Evolutionary conservation across 495 filamentous ascomycete genomes (phyloP).

Genomic region (Penicillium bialowiezense): DNA sequence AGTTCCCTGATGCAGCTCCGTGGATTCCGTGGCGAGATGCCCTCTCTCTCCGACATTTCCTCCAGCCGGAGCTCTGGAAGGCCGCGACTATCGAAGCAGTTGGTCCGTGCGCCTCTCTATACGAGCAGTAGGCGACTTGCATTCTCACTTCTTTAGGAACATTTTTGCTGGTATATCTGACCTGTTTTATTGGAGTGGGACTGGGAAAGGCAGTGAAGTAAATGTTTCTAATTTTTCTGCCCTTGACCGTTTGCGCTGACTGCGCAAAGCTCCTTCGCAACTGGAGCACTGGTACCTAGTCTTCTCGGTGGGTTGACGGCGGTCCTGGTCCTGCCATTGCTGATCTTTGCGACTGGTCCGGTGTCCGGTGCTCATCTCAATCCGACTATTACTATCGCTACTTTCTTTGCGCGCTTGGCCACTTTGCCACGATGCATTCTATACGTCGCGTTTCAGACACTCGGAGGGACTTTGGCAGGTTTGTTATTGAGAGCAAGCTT

Average conservation of each 20-base stretch:
- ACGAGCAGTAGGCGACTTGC: neutral
- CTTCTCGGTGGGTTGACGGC: neutral
- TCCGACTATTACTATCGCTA: constrained; percentile 42
- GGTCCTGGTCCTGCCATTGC: constrained; percentile 28
- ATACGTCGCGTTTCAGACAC: constrained; percentile 34
- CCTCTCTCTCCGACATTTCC: constrained; percentile 26
- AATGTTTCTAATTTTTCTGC: neutral
- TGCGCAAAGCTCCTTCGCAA: neutral
- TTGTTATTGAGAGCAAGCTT: too few relatives aligned
- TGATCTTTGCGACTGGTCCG: constrained; percentile 39
- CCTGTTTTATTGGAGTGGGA: too few relatives aligned
- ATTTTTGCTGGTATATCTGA: too few relatives aligned
- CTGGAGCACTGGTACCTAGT: neutral
- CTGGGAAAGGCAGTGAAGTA: too few relatives aligned
- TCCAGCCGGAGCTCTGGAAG: constrained; percentile 31
- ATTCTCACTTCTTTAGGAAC: too few relatives aligned
- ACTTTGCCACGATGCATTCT: constrained; percentile 33
- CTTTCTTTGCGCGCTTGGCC: constrained; percentile 39
- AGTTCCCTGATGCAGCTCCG: constrained; percentile 33
- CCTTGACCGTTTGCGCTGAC: neutral
- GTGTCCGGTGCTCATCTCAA: constrained; percentile 44
- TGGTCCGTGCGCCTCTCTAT: constrained; percentile 1
- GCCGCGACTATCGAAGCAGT: constrained; percentile 26
- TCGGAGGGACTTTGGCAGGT: constrained; percentile 35
- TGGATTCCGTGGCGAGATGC: constrained; percentile 22